phyloP scores from a whole-genome alignment of 176 grass and related monocot genomes.

The Ananas comosus region DNA sequence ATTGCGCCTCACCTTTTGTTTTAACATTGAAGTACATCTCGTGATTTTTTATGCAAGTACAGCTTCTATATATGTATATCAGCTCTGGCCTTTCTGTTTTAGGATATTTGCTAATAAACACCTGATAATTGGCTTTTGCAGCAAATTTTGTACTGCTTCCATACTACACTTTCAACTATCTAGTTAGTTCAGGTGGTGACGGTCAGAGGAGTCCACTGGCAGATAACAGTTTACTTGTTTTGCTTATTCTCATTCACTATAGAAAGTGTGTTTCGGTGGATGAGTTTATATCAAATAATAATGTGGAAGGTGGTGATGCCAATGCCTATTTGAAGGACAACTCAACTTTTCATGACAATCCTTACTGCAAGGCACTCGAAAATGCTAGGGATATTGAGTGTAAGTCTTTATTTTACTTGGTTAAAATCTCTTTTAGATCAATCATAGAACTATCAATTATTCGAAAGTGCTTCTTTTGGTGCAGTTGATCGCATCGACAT shows the following conservation, averaged over 20 bases:
- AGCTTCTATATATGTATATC: conserved; percentile 16
- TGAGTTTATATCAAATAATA: conserved; percentile 35
- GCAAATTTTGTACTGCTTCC: conserved; percentile 89
- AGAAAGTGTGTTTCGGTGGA: conserved; percentile 58
- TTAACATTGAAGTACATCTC: neutral
- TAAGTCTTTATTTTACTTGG: conserved; percentile 27
- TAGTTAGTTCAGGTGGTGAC: conserved; percentile 62
- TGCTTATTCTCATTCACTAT: conserved; percentile 87
- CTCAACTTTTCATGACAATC: conserved; percentile 73
- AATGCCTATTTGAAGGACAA: conserved; percentile 41
- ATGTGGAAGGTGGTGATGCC: conserved; percentile 34
- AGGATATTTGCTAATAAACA: neutral
- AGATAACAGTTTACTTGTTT: conserved; percentile 77
- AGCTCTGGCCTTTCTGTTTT: conserved; percentile 1
- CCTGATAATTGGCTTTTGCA: conserved; percentile 42
- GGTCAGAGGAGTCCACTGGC: conserved; percentile 59
- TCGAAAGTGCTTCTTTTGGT: conserved; percentile 28
- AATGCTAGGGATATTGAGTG: conserved; percentile 83
- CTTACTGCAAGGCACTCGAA: conserved; percentile 81
- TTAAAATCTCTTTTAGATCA: neutral
- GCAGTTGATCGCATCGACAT: conserved; percentile 86
- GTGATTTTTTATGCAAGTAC: neutral
- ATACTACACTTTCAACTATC: conserved; percentile 90
- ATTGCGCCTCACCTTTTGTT: neutral
- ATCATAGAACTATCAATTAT: conserved; percentile 15